A percentile compares a stretch with the other conserved stretches of the same genome.
These are phyloP conservation scores for Vitrella brassicaformis DNA, from an alignment of 73 alveolate genomes.

Conservation along the genomic window DNA sequence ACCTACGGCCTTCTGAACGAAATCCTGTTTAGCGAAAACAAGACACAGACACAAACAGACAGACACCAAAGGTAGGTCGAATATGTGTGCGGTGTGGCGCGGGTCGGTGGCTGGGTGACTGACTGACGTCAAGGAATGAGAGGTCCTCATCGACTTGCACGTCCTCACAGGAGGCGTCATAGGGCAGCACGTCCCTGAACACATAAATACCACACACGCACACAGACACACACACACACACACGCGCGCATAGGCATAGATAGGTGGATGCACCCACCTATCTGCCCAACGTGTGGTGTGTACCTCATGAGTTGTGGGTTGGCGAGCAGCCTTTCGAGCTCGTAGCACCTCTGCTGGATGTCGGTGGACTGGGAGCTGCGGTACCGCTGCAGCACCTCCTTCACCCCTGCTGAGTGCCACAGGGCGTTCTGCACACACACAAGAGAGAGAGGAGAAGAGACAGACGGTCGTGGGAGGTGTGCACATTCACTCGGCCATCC, in stretches of 20 bases:
- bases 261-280: conserved; percentile 30
- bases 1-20: not conserved
- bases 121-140: conserved; percentile 5
- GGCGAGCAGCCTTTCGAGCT: not conserved
- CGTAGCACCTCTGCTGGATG: conserved; percentile 30
- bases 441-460: too few relatives aligned
- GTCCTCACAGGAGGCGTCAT: conserved; percentile 34
- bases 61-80: not conserved
- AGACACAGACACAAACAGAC: too few relatives aligned
- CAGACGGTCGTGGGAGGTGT: too few relatives aligned
- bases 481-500: too few relatives aligned
- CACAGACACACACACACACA: not conserved
- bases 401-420: too few relatives aligned
- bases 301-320: not conserved
- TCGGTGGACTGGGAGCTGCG: conserved; percentile 23
- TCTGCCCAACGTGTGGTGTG: not conserved
- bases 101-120: not conserved
- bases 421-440: too few relatives aligned
- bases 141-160: conserved; percentile 7
- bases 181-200: conserved; percentile 11
- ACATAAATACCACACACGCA: not conserved
- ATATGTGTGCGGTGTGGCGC: not conserved
- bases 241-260: too few relatives aligned
- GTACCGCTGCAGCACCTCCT: too few relatives aligned
- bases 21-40: too few relatives aligned